Evolutionary conservation across 1,284 basidiomycete genomes (phyloP).

Genomic region (Leucoagaricus sp.): DNA sequence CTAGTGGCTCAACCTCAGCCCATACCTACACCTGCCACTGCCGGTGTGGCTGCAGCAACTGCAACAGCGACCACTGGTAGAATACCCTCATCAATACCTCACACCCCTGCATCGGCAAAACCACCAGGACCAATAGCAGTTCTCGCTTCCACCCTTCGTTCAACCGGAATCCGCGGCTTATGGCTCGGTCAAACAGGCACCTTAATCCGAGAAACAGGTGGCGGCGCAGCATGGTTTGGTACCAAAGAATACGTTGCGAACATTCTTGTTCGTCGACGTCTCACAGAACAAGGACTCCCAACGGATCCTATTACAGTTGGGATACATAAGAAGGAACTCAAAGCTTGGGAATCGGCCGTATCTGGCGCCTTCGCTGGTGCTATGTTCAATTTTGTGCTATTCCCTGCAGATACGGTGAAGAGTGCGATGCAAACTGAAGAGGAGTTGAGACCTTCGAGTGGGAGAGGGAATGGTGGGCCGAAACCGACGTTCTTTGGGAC

Average conservation of each 20-base stretch:
- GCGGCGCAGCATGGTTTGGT: constrained; percentile 86
- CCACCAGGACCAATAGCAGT: constrained; percentile 71
- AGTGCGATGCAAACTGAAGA: constrained; percentile 87
- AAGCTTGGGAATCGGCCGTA: constrained; percentile 74
- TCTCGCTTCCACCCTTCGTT: constrained; percentile 61
- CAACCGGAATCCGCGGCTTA: constrained; percentile 73
- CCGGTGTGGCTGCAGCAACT: constrained; percentile 19
- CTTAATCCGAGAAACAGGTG: constrained; percentile 86
- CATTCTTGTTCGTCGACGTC: constrained; percentile 48
- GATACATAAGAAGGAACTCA: constrained; percentile 44
- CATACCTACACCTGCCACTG: constrained; percentile 21
- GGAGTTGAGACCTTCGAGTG: constrained; percentile 55
- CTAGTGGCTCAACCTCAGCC: constrained; percentile 23
- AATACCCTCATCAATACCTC: constrained; percentile 10
- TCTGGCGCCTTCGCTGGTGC: constrained; percentile 83
- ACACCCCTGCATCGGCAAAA: constrained; percentile 27
- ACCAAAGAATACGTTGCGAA: constrained; percentile 78
- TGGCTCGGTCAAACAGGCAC: constrained; percentile 91
- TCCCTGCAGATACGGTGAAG: constrained; percentile 90
- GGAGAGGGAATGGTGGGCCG: constrained; percentile 11
- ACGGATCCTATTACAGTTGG: constrained; percentile 21
- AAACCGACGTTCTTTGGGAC: constrained; percentile 60
- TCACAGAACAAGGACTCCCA: constrained; percentile 14
- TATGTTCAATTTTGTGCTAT: constrained; percentile 78
- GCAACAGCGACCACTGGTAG: constrained; percentile 8